Base-by-base conservation (phyloP, 805 yeast genomes). In the Teunomyces cretensis region DNA sequence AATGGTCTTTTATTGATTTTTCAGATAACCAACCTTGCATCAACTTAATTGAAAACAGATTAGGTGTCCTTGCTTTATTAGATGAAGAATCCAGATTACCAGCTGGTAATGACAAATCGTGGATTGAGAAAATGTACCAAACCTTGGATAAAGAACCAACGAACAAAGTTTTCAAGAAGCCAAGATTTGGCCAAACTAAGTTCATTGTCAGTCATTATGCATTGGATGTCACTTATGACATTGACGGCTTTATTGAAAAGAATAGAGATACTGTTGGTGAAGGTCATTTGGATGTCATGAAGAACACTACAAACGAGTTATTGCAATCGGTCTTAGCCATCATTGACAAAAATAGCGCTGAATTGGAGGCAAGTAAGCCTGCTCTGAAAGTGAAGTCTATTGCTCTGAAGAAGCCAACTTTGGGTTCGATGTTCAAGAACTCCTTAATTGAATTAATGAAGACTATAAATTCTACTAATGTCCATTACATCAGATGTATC, bases 1-100 rank as follows among this genome's bases (percentile, higher is more conserved):
- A 91, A 64, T 92, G 98, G 97, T 85, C 92, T 8, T 92, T 92
- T 58, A 92, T 92, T 57, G 97, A 92, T 57, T 92, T 91, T 60
- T 83, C 94, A 43, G 99, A 92, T 65, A 92, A 92, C 65, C 97
- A 94, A 72, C 98, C 97, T 2, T 92, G 98, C 71, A 92, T 92
- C 56, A 84, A 85, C 55, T 78, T 92, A 57, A 94, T 92, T 57
- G 99, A 92, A 72, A 83, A 83, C 60, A 86, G 84, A 64, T 68
- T 90, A 51, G 99, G 99, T 65, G 83, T 92, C 42, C 75, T 92
- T 52, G 81, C 96, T 0, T 75, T 92, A 47, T 77, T 92, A 51
- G 98, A 92, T 65, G 99, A 92, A 73, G 98, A 94, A 68, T 86
- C 96, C 9, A 80, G 98, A 61, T 74, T 94, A 56, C 98, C 98